Conservation (phyloP, 169 alveolate genomes). For the Eimeria mitis region DNA sequence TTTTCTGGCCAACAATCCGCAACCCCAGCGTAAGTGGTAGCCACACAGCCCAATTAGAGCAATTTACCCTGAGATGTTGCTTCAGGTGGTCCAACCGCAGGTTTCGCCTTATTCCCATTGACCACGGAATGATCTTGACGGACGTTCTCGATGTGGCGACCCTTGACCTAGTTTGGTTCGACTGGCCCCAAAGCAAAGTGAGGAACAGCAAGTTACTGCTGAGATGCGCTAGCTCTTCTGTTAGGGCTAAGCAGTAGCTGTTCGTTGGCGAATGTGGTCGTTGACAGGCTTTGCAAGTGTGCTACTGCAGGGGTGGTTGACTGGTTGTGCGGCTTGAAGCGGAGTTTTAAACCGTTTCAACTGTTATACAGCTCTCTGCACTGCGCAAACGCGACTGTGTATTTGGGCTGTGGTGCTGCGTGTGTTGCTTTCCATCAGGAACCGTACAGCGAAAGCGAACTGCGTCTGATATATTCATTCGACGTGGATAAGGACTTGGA, state of each 20-base stretch:
- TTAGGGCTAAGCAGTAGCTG: background rate
- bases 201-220: slow-evolving; percentile 44
- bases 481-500: slow-evolving; percentile 95
- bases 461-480: slow-evolving; percentile 89
- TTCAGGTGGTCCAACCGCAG: slow-evolving; percentile 81
- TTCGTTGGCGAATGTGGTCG: background rate
- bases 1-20: background rate
- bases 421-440: slow-evolving; percentile 79
- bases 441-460: slow-evolving; percentile 91
- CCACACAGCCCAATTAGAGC: background rate
- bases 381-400: background rate
- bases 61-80: slow-evolving; percentile 36
- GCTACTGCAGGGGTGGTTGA: background rate
- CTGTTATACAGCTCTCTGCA: background rate
- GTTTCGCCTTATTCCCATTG: slow-evolving; percentile 98
- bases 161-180: slow-evolving; percentile 98
- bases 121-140: slow-evolving; percentile 99
- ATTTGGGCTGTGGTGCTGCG: background rate
- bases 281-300: background rate
- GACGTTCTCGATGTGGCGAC: slow-evolving; percentile 98
- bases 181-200: slow-evolving; percentile 97
- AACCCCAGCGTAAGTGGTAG: background rate
- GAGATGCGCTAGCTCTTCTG: background rate
- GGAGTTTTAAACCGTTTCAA: background rate
- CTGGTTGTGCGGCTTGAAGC: background rate